Percentiles rank a stretch among this genome's conserved stretches.
Conservation (phyloP, 768 basidiomycete genomes). For the Leccinum pellstonianum region DNA sequence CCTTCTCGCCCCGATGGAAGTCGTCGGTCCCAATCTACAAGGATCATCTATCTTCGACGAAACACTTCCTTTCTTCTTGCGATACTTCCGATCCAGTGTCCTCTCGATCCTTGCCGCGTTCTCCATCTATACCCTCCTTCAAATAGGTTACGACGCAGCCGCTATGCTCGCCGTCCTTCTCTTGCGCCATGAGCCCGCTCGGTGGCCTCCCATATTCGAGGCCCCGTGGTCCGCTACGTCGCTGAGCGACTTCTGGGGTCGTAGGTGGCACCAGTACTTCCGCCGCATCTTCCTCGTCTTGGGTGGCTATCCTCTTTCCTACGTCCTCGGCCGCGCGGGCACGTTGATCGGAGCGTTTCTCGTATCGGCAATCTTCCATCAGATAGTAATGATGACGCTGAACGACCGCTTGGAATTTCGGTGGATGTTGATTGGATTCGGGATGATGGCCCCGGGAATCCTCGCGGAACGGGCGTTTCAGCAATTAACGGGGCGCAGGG, state of each 20-base stretch:
- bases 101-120: conserved; percentile 45
- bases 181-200: conserved; percentile 27
- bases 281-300: conserved; percentile 32
- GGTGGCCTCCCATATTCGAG: conserved; percentile 36
- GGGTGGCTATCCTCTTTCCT: conserved; percentile 30
- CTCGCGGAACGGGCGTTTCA: conserved; percentile 41
- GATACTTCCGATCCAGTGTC: conserved; percentile 39
- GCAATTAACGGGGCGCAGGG: conserved; percentile 24
- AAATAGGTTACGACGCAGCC: conserved; percentile 30
- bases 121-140: conserved; percentile 44
- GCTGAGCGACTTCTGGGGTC: conserved; percentile 37
- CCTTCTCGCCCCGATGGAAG: conserved; percentile 39
- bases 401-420: conserved; percentile 44
- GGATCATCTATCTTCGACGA: conserved; percentile 34
- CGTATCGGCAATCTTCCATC: conserved; percentile 56
- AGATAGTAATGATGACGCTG: conserved; percentile 50
- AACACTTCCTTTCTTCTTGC: conserved; percentile 25
- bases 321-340: conserved; percentile 47
- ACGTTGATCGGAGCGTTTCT: conserved; percentile 55
- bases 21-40: conserved; percentile 20
- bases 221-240: conserved; percentile 38
- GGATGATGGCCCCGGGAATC: conserved; percentile 53
- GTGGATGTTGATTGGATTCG: conserved; percentile 47
- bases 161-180: conserved; percentile 27
- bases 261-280: conserved; percentile 39